These are phyloP conservation scores for Artemisia tridentata DNA, from an alignment of 129 eudicot genomes.

Conservation along the genomic window DNA sequence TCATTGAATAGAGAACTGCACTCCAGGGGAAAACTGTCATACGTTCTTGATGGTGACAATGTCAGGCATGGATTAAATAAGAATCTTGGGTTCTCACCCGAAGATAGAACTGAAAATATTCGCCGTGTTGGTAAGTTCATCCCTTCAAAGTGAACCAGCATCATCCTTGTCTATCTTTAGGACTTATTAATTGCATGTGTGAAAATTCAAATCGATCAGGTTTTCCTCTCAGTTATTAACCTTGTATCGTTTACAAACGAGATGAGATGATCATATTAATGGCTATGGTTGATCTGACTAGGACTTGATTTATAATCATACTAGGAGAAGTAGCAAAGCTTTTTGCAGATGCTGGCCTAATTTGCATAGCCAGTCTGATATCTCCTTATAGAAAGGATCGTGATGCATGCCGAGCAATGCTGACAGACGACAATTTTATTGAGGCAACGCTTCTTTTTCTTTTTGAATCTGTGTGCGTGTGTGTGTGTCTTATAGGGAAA, in stretches of 20 bases:
- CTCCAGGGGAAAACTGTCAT: conserved; percentile 83
- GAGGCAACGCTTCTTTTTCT: conserved; percentile 56
- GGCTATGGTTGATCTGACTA: conserved; percentile 7
- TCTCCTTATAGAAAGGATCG: conserved; percentile 98
- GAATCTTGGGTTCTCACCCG: conserved; percentile 83
- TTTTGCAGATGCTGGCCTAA: conserved; percentile 94
- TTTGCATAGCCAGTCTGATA: conserved; percentile 96
- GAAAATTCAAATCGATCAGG: neutral
- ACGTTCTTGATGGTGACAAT: conserved; percentile 98
- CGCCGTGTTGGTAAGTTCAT: conserved; percentile 86
- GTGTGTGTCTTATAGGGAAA: neutral
- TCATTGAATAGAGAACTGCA: conserved; percentile 82
- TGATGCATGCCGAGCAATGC: conserved; percentile 88
- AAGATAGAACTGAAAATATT: conserved; percentile 91
- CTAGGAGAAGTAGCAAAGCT: conserved; percentile 93
- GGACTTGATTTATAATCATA: conserved; percentile 20
- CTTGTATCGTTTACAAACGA: too few species aligned
- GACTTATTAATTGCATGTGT: neutral
- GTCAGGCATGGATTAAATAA: conserved; percentile 93
- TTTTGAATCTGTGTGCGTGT: neutral
- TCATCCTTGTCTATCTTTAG: too few species aligned
- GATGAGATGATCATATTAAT: too few species aligned
- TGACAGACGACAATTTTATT: conserved; percentile 66
- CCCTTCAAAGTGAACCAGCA: neutral
- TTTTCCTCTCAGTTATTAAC: neutral